These are phyloP conservation scores for Mortierella sp. DNA, from an alignment of 371 early-diverging fungal species.

Conservation along the genomic window DNA sequence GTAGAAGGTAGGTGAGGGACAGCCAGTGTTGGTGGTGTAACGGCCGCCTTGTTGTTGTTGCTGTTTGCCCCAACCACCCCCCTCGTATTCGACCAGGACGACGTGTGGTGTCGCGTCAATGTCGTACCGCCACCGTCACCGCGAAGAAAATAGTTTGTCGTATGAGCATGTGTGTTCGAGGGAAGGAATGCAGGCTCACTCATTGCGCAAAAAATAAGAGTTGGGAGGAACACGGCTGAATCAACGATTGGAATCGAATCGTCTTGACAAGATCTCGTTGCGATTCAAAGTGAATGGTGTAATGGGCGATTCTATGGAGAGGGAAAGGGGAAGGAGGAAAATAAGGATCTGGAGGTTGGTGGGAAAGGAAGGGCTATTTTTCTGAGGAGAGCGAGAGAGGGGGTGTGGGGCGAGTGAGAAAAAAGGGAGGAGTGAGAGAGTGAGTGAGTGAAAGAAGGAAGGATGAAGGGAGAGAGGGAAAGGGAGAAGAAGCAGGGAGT, in stretches of 20 bases:
- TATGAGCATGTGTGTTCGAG: not conserved
- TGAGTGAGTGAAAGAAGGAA: not conserved
- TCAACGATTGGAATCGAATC: not conserved
- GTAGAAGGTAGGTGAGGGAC: not conserved
- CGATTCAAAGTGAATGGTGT: conserved; percentile 1
- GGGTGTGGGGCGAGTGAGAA: not conserved
- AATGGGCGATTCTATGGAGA: not conserved
- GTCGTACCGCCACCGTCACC: not conserved
- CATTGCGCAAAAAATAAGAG: not conserved
- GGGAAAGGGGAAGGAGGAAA: not conserved
- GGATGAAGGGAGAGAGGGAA: not conserved
- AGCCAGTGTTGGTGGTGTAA: not conserved
- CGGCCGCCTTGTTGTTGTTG: not conserved
- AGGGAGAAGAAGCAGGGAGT: not conserved
- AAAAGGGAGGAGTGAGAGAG: not conserved
- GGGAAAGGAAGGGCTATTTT: not conserved
- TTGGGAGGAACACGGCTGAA: not conserved
- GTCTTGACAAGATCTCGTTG: not conserved
- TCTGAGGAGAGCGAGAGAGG: not conserved
- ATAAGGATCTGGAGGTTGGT: conserved; percentile 6
- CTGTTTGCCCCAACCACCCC: not conserved
- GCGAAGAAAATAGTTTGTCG: not conserved
- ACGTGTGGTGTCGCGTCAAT: not conserved
- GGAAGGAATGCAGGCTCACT: conserved; percentile 1
- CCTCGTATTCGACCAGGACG: not conserved